Conservation (phyloP, 257 asterid species). For the Sherardia arvensis region DNA sequence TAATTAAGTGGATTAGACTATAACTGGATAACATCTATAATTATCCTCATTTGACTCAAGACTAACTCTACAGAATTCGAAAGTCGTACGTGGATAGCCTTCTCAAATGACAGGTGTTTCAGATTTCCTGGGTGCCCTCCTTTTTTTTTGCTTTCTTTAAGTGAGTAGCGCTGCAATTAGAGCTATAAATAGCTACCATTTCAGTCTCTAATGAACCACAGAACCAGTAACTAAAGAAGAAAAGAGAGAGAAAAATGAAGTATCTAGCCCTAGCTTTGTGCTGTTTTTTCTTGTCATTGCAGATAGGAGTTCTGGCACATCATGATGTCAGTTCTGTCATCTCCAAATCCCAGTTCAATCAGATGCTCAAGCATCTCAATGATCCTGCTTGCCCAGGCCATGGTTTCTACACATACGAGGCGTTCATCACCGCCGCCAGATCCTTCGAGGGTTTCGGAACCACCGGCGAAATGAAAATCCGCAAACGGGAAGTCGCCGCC, state of each 20-base stretch:
- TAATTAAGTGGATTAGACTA: not conserved
- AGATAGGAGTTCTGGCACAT: not conserved
- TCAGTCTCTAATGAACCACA: too few relatives aligned
- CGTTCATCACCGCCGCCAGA: slow-evolving; percentile 13
- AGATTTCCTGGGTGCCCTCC: too few relatives aligned
- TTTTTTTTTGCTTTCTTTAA: too few relatives aligned
- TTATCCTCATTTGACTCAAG: not conserved
- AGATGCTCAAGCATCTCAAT: slow-evolving; percentile 11
- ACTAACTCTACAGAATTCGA: not conserved
- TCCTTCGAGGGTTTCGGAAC: slow-evolving; percentile 18
- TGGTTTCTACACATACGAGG: slow-evolving; percentile 16
- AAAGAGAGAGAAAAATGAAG: not conserved
- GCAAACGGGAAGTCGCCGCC: slow-evolving; percentile 16
- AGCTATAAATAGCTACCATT: too few relatives aligned
- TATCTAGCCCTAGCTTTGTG: not conserved
- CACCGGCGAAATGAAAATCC: slow-evolving; percentile 7
- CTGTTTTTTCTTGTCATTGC: not conserved
- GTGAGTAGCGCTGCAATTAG: not conserved
- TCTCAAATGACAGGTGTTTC: too few relatives aligned
- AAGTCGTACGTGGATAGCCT: too few relatives aligned
- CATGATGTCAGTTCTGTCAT: not conserved
- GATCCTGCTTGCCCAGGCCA: slow-evolving; percentile 5
- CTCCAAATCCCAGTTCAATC: not conserved
- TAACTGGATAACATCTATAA: too few relatives aligned
- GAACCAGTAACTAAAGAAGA: not conserved